Evolutionary conservation across 441 rosid genomes (phyloP).

Genomic region (Brassica balearica): DNA sequence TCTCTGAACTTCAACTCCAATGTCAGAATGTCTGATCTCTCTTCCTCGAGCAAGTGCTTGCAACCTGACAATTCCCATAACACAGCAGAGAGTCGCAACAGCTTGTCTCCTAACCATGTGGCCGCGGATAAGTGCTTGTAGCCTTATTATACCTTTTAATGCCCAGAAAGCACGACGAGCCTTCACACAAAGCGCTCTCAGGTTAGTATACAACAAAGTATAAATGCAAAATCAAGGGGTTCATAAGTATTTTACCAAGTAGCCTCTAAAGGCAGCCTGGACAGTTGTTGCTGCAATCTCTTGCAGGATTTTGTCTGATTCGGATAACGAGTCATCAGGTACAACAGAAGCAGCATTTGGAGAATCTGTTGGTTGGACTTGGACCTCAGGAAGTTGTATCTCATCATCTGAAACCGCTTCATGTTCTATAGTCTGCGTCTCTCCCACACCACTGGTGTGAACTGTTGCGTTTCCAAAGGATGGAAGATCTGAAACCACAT

Average conservation of each 20-base stretch:
- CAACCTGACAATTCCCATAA: conserved; percentile 65
- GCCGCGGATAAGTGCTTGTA: conserved; percentile 57
- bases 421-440: conserved; percentile 52
- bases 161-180: conserved; percentile 48
- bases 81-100: conserved; percentile 60
- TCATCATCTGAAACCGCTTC: conserved; percentile 49
- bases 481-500: conserved; percentile 54
- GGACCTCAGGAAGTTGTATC: conserved; percentile 49
- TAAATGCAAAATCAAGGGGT: neutral
- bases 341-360: conserved; percentile 42
- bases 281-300: conserved; percentile 69
- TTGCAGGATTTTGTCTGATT: conserved; percentile 57
- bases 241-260: conserved; percentile 62
- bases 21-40: conserved; percentile 60
- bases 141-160: conserved; percentile 45
- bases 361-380: conserved; percentile 48
- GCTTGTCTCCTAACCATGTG: conserved; percentile 78
- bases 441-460: conserved; percentile 37
- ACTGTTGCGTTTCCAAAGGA: conserved; percentile 49
- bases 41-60: conserved; percentile 69
- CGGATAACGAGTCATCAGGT: conserved; percentile 37
- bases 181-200: conserved; percentile 26
- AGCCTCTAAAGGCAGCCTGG: conserved; percentile 94
- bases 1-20: conserved; percentile 59
- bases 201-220: neutral